Conservation (phyloP, 805 yeast genomes). For the Candida hispaniensis region DNA sequence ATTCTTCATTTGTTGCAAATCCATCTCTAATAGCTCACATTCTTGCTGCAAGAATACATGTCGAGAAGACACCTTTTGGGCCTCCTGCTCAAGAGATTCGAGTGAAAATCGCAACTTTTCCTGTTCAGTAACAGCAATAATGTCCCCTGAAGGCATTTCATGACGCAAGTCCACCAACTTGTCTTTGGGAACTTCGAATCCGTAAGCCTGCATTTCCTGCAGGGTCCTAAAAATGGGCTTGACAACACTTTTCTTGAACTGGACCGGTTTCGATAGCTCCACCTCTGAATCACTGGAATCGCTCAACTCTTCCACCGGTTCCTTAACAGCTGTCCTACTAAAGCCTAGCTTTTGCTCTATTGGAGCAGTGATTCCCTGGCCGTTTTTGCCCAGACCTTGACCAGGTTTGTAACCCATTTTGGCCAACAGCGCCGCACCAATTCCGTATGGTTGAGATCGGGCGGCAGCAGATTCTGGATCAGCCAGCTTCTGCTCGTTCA, state of each 20-base stretch:
- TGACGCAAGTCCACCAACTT: no score
- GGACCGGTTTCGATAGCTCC: slow-evolving; percentile 1
- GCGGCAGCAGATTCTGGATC: slow-evolving; percentile 1
- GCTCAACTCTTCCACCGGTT: no score
- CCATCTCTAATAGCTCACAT: no score
- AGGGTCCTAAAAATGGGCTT: slow-evolving; percentile 23
- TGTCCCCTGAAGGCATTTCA: no score
- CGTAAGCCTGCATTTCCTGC: slow-evolving; percentile 25
- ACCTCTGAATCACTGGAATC: slow-evolving; percentile 1
- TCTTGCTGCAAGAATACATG: no score
- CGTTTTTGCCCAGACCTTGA: slow-evolving; percentile 65
- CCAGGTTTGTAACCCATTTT: slow-evolving; percentile 87
- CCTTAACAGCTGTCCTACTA: slow-evolving; percentile 64
- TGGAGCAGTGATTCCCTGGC: slow-evolving; percentile 71
- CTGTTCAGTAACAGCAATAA: no score
- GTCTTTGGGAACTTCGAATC: slow-evolving; percentile 21
- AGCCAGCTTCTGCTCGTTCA: slow-evolving; percentile 10
- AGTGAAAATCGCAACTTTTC: no score
- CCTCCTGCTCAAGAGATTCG: no score
- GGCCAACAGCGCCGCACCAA: slow-evolving; percentile 68
- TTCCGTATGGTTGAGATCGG: slow-evolving; percentile 45
- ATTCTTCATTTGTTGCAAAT: no score
- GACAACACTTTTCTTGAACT: slow-evolving; percentile 16
- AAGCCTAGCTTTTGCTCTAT: slow-evolving; percentile 60
- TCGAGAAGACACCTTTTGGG: no score